Evolutionary conservation across 805 yeast genomes (phyloP).

Genomic region (Barnettozyma californica): DNA sequence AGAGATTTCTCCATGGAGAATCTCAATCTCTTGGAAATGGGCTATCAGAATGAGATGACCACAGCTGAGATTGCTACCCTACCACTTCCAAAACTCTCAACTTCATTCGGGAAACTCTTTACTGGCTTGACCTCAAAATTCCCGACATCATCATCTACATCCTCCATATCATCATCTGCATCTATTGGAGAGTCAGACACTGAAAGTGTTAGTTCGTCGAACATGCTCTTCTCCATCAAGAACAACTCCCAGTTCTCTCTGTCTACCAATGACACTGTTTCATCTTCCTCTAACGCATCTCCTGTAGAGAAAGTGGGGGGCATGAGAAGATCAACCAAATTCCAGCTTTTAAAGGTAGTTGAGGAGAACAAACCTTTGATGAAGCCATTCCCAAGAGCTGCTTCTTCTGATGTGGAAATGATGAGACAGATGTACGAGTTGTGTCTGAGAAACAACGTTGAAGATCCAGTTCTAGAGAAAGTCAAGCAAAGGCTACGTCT

Average conservation of each 20-base stretch:
- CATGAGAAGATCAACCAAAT: slow-evolving; percentile 3
- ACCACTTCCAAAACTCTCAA: slow-evolving; percentile 2
- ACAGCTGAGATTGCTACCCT: background rate
- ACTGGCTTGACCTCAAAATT: slow-evolving; percentile 5
- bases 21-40: slow-evolving; percentile 6
- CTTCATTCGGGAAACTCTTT: slow-evolving; percentile 7
- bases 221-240: slow-evolving; percentile 11
- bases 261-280: background rate
- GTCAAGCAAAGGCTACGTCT: slow-evolving; percentile 15
- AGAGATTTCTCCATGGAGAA: slow-evolving; percentile 8
- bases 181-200: slow-evolving; percentile 6
- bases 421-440: slow-evolving; percentile 19
- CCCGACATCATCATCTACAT: slow-evolving; percentile 8
- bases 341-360: slow-evolving; percentile 6
- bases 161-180: slow-evolving; percentile 11
- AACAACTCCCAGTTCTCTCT: slow-evolving; percentile 16
- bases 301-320: background rate
- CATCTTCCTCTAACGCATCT: background rate
- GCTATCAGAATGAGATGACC: slow-evolving; percentile 1
- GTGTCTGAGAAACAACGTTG: slow-evolving; percentile 18
- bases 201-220: slow-evolving; percentile 7
- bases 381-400: background rate
- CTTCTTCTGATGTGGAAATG: slow-evolving; percentile 14
- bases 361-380: background rate
- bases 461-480: slow-evolving; percentile 18